Percentiles rank a stretch among this genome's conserved stretches.
phyloP scores from a whole-genome alignment of 1,139 yeast genomes.

The Diutina siamensis region DNA sequence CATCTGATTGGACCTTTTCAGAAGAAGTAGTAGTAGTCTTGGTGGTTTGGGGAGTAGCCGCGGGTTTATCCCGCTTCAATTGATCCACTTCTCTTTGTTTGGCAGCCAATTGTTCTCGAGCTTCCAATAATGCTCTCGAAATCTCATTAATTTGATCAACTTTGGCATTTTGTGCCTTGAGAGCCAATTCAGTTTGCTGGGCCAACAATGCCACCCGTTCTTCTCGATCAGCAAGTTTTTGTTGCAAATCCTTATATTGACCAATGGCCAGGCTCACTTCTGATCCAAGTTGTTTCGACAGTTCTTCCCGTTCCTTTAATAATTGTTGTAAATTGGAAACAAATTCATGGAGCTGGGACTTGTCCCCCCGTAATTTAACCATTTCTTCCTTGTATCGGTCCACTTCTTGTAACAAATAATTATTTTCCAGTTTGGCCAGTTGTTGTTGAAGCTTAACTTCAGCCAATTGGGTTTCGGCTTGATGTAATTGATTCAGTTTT shows the following conservation, averaged over 20 bases:
- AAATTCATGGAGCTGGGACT: conserved; percentile 44
- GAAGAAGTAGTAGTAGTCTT: neutral
- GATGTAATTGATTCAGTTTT: conserved; percentile 41
- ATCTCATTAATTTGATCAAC: conserved; percentile 51
- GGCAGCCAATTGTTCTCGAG: conserved; percentile 27
- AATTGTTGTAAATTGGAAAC: conserved; percentile 52
- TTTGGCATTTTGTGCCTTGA: conserved; percentile 54
- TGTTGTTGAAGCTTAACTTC: neutral
- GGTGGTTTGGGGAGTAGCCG: neutral
- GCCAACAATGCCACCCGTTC: conserved; percentile 35
- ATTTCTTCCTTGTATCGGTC: conserved; percentile 49
- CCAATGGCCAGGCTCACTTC: conserved; percentile 41
- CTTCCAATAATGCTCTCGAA: conserved; percentile 27
- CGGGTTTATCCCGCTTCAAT: neutral
- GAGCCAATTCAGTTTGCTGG: conserved; percentile 43
- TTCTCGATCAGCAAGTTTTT: conserved; percentile 39
- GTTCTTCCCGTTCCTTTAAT: conserved; percentile 50
- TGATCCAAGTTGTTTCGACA: conserved; percentile 38
- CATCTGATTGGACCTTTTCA: neutral
- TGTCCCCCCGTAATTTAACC: conserved; percentile 44
- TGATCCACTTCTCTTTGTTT: conserved; percentile 11
- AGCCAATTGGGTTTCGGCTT: neutral
- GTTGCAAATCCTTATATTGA: conserved; percentile 39
- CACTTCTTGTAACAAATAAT: conserved; percentile 18
- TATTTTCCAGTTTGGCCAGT: neutral